Conservation (phyloP, 257 asterid genomes). For the Solanum medicagineum region DNA sequence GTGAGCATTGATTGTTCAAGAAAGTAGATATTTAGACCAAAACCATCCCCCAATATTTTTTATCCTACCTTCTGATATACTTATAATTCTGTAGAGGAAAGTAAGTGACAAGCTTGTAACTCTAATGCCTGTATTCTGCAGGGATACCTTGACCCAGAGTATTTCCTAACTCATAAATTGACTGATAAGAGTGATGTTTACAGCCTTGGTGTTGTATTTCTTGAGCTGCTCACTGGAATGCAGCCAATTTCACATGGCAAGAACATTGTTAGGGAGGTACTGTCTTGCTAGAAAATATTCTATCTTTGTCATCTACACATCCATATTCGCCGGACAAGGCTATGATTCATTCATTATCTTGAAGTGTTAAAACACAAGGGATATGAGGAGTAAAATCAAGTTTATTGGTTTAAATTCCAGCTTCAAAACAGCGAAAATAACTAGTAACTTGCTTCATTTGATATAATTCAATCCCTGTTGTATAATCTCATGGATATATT, state of each 20-base stretch:
- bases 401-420: not conserved
- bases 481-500: not conserved
- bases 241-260: constrained; percentile 95
- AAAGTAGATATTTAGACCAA: not conserved
- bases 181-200: constrained; percentile 97
- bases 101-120: not conserved
- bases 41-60: not conserved
- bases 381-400: not conserved
- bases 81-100: not conserved
- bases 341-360: not conserved
- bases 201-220: constrained; percentile 92
- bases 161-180: constrained; percentile 78
- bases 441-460: not conserved
- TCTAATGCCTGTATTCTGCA: constrained; percentile 13
- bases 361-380: not conserved
- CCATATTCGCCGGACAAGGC: not conserved
- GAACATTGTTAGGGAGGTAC: constrained; percentile 97
- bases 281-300: not conserved
- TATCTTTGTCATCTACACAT: not conserved
- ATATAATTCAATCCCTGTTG: not conserved
- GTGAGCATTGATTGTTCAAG: constrained; percentile 28
- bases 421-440: not conserved
- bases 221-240: constrained; percentile 85
- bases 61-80: not conserved
- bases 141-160: constrained; percentile 99